Conservation (phyloP, 2,329 filamentous ascomycete genomes). For the Byssothecium circinans region DNA sequence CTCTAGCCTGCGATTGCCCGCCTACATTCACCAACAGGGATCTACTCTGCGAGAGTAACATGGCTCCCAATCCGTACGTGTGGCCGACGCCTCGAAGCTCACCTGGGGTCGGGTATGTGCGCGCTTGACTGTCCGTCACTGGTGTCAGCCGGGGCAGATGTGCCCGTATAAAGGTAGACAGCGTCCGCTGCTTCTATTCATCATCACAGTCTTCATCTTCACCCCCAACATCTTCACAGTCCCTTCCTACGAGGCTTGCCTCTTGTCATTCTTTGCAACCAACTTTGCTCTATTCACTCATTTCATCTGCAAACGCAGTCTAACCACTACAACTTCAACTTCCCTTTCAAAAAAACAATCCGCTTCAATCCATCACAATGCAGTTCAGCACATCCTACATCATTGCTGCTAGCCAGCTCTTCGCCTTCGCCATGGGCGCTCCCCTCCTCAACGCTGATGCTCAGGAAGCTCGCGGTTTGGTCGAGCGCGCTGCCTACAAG, state of each 20-base stretch:
- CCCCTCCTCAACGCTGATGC: constrained; percentile 20
- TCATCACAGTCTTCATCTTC: constrained; percentile 12
- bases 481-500: constrained; percentile 24
- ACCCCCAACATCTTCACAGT: constrained; percentile 14
- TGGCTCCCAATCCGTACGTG: constrained; percentile 7
- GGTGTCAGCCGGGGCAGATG: not conserved
- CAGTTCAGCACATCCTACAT: constrained; percentile 19
- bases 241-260: constrained; percentile 20
- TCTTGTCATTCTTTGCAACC: constrained; percentile 20
- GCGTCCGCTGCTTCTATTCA: constrained; percentile 2
- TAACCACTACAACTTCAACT: constrained; percentile 4
- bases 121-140: not conserved
- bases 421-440: constrained; percentile 26
- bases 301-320: constrained; percentile 5
- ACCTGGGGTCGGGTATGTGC: constrained; percentile 5
- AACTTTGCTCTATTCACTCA: constrained; percentile 15
- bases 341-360: constrained; percentile 8
- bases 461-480: constrained; percentile 13
- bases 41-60: constrained; percentile 13
- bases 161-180: constrained; percentile 9
- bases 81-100: constrained; percentile 9
- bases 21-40: constrained; percentile 14
- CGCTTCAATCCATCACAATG: constrained; percentile 18
- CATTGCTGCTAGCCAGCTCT: constrained; percentile 34
- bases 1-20: constrained; percentile 13